Conservation (phyloP, 2,329 filamentous ascomycete genomes). For the Dendrostoma leiphaemia region DNA sequence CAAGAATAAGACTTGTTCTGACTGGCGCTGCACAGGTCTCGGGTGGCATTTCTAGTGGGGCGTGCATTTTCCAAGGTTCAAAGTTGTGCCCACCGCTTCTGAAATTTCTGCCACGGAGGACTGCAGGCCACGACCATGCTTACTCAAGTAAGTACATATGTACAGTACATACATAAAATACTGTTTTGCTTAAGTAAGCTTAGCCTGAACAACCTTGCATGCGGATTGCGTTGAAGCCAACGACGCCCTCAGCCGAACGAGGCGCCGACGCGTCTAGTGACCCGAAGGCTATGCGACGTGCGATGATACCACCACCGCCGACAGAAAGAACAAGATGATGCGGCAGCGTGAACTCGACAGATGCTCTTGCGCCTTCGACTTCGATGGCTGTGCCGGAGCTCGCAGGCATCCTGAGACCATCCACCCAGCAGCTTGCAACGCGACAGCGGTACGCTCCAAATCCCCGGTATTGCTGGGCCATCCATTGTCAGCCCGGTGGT, state of each 20-base stretch:
- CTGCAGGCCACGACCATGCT: not conserved
- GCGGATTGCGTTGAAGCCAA: conserved; percentile 16
- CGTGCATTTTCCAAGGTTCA: too few relatives aligned
- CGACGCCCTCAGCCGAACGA: conserved; percentile 14
- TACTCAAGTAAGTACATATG: not conserved
- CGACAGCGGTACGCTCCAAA: too few relatives aligned
- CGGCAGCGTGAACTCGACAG: not conserved
- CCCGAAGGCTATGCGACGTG: conserved; percentile 15
- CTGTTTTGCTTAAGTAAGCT: too few relatives aligned
- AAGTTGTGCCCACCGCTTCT: conserved; percentile 1
- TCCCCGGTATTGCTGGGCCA: too few relatives aligned
- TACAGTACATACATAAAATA: not conserved
- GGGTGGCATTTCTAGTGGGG: conserved; percentile 15
- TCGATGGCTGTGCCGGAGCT: too few relatives aligned
- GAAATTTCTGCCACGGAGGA: conserved; percentile 20
- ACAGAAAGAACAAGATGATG: conserved; percentile 12
- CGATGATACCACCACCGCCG: conserved; percentile 14
- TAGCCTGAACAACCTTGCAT: too few relatives aligned
- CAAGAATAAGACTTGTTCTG: not conserved
- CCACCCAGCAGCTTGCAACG: too few relatives aligned
- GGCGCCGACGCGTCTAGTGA: not conserved
- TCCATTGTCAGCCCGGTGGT: too few relatives aligned
- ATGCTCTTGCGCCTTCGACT: not conserved
- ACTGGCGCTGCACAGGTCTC: not conserved
- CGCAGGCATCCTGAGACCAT: too few relatives aligned